phyloP scores from a whole-genome alignment of 495 filamentous ascomycete species.

The Zalerion maritima region DNA sequence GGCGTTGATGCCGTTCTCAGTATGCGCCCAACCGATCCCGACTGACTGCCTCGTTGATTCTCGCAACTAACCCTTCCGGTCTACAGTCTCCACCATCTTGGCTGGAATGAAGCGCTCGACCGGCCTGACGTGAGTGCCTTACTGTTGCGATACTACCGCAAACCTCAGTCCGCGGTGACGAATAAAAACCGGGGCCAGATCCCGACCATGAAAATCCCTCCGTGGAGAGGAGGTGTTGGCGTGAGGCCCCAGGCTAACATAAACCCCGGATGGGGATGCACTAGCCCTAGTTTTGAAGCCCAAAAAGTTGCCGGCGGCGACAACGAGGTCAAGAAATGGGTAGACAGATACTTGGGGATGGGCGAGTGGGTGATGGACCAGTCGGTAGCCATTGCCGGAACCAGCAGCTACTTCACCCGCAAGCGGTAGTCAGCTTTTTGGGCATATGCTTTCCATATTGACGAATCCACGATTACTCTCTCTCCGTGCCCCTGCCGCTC shows the following conservation, averaged over 20 bases:
- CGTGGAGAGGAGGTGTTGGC: slow-evolving; percentile 1
- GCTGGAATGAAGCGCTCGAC: slow-evolving; percentile 94
- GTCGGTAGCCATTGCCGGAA: slow-evolving; percentile 77
- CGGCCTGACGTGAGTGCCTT: slow-evolving; percentile 76
- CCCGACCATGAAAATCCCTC: slow-evolving; percentile 7
- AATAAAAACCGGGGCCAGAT: not conserved
- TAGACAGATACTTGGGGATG: slow-evolving; percentile 88
- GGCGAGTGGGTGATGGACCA: slow-evolving; percentile 98
- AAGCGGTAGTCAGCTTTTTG: slow-evolving; percentile 49
- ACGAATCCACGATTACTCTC: no score
- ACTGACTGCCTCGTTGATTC: not conserved
- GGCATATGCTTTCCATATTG: no score
- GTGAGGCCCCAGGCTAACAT: slow-evolving; percentile 19
- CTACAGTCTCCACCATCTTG: slow-evolving; percentile 78
- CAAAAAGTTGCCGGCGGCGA: slow-evolving; percentile 61
- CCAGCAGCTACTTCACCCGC: slow-evolving; percentile 79
- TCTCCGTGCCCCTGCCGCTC: no score
- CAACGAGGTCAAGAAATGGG: slow-evolving; percentile 73
- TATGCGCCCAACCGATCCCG: slow-evolving; percentile 28
- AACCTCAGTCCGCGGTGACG: not conserved
- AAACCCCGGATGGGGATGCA: slow-evolving; percentile 21
- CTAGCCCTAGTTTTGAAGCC: slow-evolving; percentile 70
- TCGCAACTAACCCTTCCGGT: slow-evolving; percentile 12
- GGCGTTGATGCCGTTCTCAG: slow-evolving; percentile 90
- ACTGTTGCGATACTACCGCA: not conserved